Evolutionary conservation across 148 eudicot genomes (phyloP), one percentile per base, ranked within the genome.

Genomic region (Rheum nobile): DNA sequence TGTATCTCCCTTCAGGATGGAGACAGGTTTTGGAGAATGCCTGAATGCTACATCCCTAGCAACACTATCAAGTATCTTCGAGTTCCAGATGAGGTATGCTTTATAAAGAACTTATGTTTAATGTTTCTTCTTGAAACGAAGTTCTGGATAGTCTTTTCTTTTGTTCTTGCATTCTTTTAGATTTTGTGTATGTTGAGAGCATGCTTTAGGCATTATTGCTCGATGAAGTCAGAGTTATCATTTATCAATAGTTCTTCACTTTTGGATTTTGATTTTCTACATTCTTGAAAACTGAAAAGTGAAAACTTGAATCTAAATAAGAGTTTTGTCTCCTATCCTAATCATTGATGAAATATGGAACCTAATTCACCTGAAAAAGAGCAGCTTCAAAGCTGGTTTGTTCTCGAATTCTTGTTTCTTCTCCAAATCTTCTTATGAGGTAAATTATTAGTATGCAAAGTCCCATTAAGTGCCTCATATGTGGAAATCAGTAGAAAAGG

Each of bases 21-120:
- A 81, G 97, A 92, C 80, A 85, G 91, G 76, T 92, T 92, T 85
- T 92, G 96, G 97, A 77, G 97, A 43, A 92, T 90, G 96, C 93
- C 96, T n/a, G 96, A 92, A 54, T 92, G 97, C 78, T 92, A 92
- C 70, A 87, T 92, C 44, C 82, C 96, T 16, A 96, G 96, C n/a
- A 92, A 92, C 74, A 92, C 97, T 43, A 92, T 92, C 50, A 92
- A 92, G 84, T 80, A 85, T 80, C 77, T 85, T 42, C 75, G 85
- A 67, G 82, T 85, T n/a, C 82, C 85, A 12, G 82, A 85, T 57
- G 84, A 85, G 85, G 84, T 80, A 80, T 29, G 35, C 48, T 17
- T 52, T 39, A 73, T 13, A 13, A 4, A 48, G 34, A 69, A 19
- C n/a, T n/a, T n/a, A n/a, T n/a, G n/a, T n/a, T n/a, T n/a, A n/a